A percentile compares a stretch with the other conserved stretches of the same genome.
Evolutionary conservation across 2,329 filamentous ascomycete species (phyloP).

Genomic region (Ustulina deusta): DNA sequence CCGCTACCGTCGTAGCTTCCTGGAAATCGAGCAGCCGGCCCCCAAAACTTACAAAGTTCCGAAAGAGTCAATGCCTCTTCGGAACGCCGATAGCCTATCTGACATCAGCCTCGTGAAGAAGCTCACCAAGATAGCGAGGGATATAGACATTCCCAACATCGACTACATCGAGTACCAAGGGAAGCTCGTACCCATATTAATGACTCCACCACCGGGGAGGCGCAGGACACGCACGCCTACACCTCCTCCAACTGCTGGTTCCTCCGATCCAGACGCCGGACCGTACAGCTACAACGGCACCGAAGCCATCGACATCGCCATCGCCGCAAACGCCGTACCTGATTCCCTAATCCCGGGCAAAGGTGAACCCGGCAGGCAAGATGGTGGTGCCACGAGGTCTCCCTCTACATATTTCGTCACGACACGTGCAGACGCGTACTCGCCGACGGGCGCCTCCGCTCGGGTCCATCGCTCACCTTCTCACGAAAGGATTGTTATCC

Average conservation of each 20-base stretch:
- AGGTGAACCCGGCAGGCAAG: neutral
- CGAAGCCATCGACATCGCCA: neutral
- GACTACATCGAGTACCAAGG: constrained; percentile 33
- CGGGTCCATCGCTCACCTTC: constrained; percentile 29
- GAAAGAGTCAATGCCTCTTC: neutral
- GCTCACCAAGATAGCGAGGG: constrained; percentile 35
- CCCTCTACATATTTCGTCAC: constrained; percentile 22
- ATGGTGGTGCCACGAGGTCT: neutral
- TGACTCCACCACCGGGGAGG: constrained; percentile 8
- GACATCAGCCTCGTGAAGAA: constrained; percentile 32
- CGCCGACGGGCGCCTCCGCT: constrained; percentile 22
- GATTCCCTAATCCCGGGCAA: neutral
- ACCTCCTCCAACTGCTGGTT: neutral
- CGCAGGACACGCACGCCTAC: constrained; percentile 8
- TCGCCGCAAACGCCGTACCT: neutral
- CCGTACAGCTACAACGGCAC: neutral
- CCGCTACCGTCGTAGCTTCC: neutral
- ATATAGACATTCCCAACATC: constrained; percentile 20
- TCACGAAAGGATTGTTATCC: constrained; percentile 18
- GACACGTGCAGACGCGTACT: neutral
- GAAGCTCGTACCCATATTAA: constrained; percentile 31
- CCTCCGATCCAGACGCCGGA: neutral
- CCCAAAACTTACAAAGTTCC: neutral
- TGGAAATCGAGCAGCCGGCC: constrained; percentile 1
- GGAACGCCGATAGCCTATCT: constrained; percentile 3